These are phyloP conservation scores for Fusarium setosum DNA, from an alignment of 2,329 filamentous ascomycete genomes.

Conservation along the genomic window DNA sequence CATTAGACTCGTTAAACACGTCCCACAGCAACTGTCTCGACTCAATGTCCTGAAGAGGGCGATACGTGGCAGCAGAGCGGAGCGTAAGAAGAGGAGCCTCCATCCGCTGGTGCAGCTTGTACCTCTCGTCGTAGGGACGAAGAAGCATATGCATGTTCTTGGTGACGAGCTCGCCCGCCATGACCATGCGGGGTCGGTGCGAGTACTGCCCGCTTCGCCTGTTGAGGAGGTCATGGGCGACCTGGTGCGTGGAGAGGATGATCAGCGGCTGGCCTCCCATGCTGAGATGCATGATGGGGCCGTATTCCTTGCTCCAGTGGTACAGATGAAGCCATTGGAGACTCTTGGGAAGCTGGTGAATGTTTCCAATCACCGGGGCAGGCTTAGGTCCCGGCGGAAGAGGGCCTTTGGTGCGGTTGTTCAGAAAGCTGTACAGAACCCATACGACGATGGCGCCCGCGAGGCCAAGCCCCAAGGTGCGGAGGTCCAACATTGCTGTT, in stretches of 20 bases:
- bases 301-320: constrained; percentile 44
- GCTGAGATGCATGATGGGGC: constrained; percentile 36
- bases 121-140: constrained; percentile 54
- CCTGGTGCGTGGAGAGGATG: constrained; percentile 32
- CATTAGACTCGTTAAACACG: constrained; percentile 45
- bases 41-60: constrained; percentile 57
- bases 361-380: constrained; percentile 36
- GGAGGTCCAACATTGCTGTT: background rate
- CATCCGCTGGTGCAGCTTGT: constrained; percentile 52
- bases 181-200: constrained; percentile 43
- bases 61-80: constrained; percentile 49
- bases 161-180: constrained; percentile 47
- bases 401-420: background rate
- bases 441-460: background rate
- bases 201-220: constrained; percentile 31
- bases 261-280: constrained; percentile 36
- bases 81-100: constrained; percentile 48
- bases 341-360: constrained; percentile 42
- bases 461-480: background rate
- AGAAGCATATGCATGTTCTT: constrained; percentile 53
- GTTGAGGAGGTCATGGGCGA: constrained; percentile 36
- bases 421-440: background rate
- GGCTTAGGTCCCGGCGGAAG: constrained; percentile 47
- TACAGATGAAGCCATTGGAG: constrained; percentile 71
- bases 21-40: constrained; percentile 57